Base-by-base conservation (phyloP, 1,284 basidiomycete genomes). In the Rhodotorula sp. region DNA sequence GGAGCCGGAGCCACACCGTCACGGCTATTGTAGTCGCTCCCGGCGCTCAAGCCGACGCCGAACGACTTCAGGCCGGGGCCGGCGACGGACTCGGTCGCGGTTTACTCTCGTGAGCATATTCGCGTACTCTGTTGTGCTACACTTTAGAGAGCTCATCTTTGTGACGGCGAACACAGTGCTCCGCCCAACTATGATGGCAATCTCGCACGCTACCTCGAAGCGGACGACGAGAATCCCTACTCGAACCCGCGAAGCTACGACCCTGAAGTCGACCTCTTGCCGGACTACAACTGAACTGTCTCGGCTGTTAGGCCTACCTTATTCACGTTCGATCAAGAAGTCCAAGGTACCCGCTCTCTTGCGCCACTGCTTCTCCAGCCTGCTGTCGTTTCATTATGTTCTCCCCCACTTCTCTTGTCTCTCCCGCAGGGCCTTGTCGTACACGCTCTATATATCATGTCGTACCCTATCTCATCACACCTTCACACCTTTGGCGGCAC, bases 181-280 rank as follows among this genome's bases (percentile, higher is more conserved):
- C 69, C 69, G 48, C 69, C 69, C 6, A 62, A 65, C n/a, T 71
- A 71, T 60, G 63, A 71, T 60, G 62, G 59, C 60, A 60, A 44
- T 24, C 60, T 67, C 30, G 49, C 54, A 1, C 8, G 24, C 17
- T 67, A 67, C 45, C 18, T 67, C 60, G 66, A 49, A 29, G 53
- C 53, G 15, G 6, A 22, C 46, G n/a, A 49, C 26, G 37, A 55
- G 14, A 10, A 37, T 7, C 29, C 56, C 18, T 55, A n/a, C 4
- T 3, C 54, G 2, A 15, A n/a, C 15, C 18, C 26, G 20, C 46
- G 55, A 20, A 18, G 55, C 4, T 44, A 26, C 33, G 55, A 58
- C 10, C 48, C 60, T 12, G 65, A 67, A 4, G 33, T 45, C 26
- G 66, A 67, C 46, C 7, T 57, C 37, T 60, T 67, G 22, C 66